Conservation (phyloP, 2,329 filamentous ascomycete species). For the Sclerotinia glacialis region DNA sequence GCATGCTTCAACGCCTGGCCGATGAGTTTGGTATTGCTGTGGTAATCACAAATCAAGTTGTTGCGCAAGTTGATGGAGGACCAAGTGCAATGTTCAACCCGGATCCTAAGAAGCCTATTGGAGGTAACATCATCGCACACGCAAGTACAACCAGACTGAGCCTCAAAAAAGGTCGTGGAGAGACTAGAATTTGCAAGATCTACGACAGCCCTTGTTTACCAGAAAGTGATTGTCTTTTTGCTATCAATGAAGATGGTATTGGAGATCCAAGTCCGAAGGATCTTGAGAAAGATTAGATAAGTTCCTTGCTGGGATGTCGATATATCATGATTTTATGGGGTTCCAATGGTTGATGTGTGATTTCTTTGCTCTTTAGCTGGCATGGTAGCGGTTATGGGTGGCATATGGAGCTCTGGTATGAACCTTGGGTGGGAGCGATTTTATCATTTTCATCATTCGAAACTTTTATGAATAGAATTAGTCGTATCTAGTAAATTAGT, state of each 20-base stretch:
- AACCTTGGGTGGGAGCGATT: constrained; percentile 3
- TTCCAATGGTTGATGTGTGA: constrained; percentile 5
- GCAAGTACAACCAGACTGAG: constrained; percentile 93
- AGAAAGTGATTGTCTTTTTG: constrained; percentile 94
- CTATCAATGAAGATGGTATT: constrained; percentile 95
- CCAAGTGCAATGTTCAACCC: constrained; percentile 98
- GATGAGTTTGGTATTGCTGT: constrained; percentile 94
- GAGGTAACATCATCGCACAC: constrained; percentile 97
- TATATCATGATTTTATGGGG: constrained; percentile 1
- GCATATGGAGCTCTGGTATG: constrained; percentile 10
- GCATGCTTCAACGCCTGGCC: constrained; percentile 73
- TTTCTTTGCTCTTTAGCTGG: constrained; percentile 13
- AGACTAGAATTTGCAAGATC: constrained; percentile 98
- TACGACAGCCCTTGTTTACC: constrained; percentile 97
- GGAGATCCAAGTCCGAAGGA: constrained; percentile 95
- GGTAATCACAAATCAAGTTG: constrained; percentile 98
- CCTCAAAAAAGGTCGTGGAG: constrained; percentile 89
- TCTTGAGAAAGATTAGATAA: constrained; percentile 68
- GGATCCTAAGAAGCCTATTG: constrained; percentile 98
- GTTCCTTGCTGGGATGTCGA: neutral
- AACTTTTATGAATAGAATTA: neutral
- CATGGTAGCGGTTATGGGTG: constrained; percentile 24
- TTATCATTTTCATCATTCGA: constrained; percentile 11
- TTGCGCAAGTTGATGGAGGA: constrained; percentile 95
- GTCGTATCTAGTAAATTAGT: constrained; percentile 13